Base-by-base conservation (phyloP, 1,284 basidiomycete species). In the Ceratobasidium sp. region DNA sequence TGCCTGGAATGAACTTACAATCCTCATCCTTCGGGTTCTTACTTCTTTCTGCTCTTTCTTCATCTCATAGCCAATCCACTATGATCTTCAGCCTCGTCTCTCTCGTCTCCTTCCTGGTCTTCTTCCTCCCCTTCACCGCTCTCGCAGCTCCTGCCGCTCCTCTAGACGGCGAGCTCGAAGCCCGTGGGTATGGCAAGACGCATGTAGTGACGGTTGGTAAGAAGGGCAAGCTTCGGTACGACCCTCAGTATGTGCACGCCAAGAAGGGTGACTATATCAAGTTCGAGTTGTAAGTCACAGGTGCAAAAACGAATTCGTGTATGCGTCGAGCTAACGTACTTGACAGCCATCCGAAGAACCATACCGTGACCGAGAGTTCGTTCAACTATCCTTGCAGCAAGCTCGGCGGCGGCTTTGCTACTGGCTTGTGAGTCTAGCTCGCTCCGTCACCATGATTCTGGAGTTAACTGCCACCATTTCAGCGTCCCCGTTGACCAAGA, bases 341-440 rank as follows among this genome's bases (percentile, higher is more conserved):
- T 20, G 6, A 23, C 52, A 74, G 71, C 28, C 71, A 74, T 48
- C 71, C 71, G 46, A 74, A 74, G 61, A 74, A 74, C 61, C 71
- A 74, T 46, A 74, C 71, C 6, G 71, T 74, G 59, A 74, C 71
- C 13, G 71, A 74, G 61, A 74, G 71, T 33, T 74, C 71, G 59
- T 74, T 74, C 71, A 17, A 65, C 10, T 1, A 52, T 1, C 73
- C 73, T 0, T 75, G 73, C 50, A 62, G 20, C n/a, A n/a, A n/a
- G n/a, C n/a, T n/a, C n/a, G n/a, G n/a, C n/a, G n/a, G n/a, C n/a
- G n/a, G n/a, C n/a, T n/a, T n/a, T n/a, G n/a, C n/a, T n/a, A n/a
- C n/a, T n/a, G n/a, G n/a, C n/a, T n/a, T n/a, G n/a, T n/a, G n/a
- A n/a, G n/a, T n/a, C n/a, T n/a, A n/a, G n/a, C n/a, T n/a, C n/a